Percentiles rank a stretch among this genome's conserved stretches.
Conservation (phyloP, 2,329 filamentous ascomycete genomes). For the Penicillium decumbens region DNA sequence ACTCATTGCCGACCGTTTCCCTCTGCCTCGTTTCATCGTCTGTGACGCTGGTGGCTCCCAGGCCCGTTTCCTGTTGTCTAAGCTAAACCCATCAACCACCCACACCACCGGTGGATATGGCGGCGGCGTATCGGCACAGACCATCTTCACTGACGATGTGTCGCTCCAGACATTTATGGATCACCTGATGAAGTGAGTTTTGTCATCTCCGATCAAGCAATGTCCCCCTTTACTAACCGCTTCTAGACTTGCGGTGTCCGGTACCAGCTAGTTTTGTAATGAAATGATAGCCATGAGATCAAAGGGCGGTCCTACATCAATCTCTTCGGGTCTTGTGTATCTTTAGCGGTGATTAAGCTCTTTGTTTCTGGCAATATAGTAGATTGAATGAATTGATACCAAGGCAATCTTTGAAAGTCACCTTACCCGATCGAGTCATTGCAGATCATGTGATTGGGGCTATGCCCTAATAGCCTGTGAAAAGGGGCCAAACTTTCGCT, state of each 20-base stretch:
- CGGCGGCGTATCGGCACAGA: slow-evolving; percentile 84
- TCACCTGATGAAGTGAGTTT: slow-evolving; percentile 91
- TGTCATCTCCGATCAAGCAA: background rate
- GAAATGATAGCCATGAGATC: slow-evolving; percentile 32
- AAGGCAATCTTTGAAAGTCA: slow-evolving; percentile 3
- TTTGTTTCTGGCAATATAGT: slow-evolving; percentile 28
- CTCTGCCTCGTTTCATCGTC: slow-evolving; percentile 96
- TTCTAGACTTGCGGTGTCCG: slow-evolving; percentile 48
- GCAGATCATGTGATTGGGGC: slow-evolving; percentile 8
- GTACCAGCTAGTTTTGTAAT: slow-evolving; percentile 43
- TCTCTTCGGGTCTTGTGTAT: slow-evolving; percentile 37
- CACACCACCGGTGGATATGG: slow-evolving; percentile 92
- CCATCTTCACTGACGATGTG: slow-evolving; percentile 98
- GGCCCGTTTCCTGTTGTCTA: slow-evolving; percentile 91
- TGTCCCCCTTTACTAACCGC: slow-evolving; percentile 24
- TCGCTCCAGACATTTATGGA: slow-evolving; percentile 99
- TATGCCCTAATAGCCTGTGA: slow-evolving; percentile 10
- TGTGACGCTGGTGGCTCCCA: slow-evolving; percentile 98
- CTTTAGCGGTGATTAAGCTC: slow-evolving; percentile 39
- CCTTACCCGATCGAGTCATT: slow-evolving; percentile 8
- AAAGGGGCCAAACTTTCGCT: slow-evolving; percentile 24
- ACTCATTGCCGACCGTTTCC: slow-evolving; percentile 94
- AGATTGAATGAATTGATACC: slow-evolving; percentile 29
- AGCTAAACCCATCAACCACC: slow-evolving; percentile 95
- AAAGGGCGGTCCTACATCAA: slow-evolving; percentile 31